Percentiles rank a stretch among this genome's conserved stretches.
These are phyloP conservation scores for Tylopilus rubrobrunneus DNA, from an alignment of 768 basidiomycete genomes.

Conservation along the genomic window DNA sequence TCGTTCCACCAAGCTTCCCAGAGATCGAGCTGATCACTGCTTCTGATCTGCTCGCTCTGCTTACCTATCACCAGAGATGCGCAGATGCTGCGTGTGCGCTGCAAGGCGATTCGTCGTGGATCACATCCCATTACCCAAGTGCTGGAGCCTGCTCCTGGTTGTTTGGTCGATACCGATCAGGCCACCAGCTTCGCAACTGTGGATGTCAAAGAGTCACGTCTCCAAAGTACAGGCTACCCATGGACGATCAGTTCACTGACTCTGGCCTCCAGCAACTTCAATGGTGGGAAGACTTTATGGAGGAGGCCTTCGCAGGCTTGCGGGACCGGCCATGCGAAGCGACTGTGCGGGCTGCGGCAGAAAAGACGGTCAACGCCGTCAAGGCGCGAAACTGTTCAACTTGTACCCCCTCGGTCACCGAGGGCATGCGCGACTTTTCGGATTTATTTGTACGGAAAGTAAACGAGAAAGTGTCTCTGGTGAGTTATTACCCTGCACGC, in stretches of 20 bases:
- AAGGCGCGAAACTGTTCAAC: background rate
- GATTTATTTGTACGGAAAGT: background rate
- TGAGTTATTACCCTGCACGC: background rate
- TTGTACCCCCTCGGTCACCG: background rate
- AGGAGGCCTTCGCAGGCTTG: background rate
- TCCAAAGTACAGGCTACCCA: background rate
- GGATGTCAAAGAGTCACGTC: background rate
- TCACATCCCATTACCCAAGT: slow-evolving; percentile 13
- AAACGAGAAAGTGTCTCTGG: background rate
- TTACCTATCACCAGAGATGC: slow-evolving; percentile 22
- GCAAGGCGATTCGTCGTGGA: slow-evolving; percentile 8
- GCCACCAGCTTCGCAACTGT: background rate
- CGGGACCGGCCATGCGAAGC: background rate
- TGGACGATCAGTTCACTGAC: no score
- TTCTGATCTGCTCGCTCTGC: slow-evolving; percentile 22
- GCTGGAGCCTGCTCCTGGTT: slow-evolving; percentile 7
- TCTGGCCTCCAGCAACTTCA: background rate
- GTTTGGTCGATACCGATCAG: background rate
- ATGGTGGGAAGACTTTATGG: background rate
- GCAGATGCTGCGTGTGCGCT: slow-evolving; percentile 6
- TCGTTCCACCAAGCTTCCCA: slow-evolving; percentile 19
- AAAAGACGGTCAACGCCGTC: background rate
- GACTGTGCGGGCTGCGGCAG: background rate
- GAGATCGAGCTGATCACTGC: slow-evolving; percentile 30
- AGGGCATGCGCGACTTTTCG: background rate